These are phyloP conservation scores for Thielaviopsis punctulata DNA, from an alignment of 2,329 filamentous ascomycete species.

Conservation along the genomic window DNA sequence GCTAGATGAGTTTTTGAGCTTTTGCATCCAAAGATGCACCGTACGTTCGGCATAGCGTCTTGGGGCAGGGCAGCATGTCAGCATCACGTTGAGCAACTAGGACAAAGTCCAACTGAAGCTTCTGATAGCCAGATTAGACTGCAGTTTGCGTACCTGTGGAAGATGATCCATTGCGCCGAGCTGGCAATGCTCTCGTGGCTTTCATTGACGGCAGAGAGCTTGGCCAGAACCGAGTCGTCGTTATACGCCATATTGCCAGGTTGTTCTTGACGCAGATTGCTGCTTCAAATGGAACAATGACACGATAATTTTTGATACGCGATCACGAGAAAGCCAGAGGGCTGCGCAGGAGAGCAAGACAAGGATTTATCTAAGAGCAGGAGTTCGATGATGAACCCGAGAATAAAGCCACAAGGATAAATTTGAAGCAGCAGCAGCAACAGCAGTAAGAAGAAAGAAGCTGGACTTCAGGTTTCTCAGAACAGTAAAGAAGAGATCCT, in stretches of 20 bases:
- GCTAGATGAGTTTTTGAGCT: slow-evolving; percentile 71
- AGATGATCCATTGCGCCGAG: slow-evolving; percentile 98
- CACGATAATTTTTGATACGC: background rate
- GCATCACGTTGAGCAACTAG: slow-evolving; percentile 1
- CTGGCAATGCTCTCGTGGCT: slow-evolving; percentile 94
- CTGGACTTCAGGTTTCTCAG: background rate
- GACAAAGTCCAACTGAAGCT: no score
- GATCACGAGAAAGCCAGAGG: background rate
- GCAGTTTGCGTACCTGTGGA: slow-evolving; percentile 97
- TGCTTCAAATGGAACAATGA: background rate
- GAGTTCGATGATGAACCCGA: no score
- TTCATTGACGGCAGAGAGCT: slow-evolving; percentile 89
- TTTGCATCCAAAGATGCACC: slow-evolving; percentile 78
- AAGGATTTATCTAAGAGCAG: no score
- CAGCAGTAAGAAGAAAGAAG: background rate
- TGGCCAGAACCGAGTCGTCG: slow-evolving; percentile 86
- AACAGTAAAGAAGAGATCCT: background rate
- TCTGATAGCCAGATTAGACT: no score
- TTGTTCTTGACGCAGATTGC: background rate
- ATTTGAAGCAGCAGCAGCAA: no score
- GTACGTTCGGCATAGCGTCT: slow-evolving; percentile 88
- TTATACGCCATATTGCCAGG: slow-evolving; percentile 63
- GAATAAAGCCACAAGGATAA: background rate
- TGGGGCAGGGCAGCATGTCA: background rate
- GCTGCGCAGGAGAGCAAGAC: no score